Evolutionary conservation across 139 green algal genomes (phyloP).

Genomic region (Micractinium conductrix): DNA sequence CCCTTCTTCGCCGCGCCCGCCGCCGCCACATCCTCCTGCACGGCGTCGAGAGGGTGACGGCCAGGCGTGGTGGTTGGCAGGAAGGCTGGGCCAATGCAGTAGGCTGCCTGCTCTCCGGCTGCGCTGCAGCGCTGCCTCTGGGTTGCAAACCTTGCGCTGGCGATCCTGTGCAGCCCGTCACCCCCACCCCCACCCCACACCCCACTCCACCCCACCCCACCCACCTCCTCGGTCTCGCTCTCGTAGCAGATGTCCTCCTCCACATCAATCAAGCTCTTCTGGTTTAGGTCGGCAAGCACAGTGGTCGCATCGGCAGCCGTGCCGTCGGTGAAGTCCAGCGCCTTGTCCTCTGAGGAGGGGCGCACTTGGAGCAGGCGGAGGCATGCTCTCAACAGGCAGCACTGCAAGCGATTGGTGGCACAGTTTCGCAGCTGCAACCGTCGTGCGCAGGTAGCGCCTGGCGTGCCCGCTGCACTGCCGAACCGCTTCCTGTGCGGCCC

Average conservation of each 20-base stretch:
- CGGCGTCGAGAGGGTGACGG: background rate
- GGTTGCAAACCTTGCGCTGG: too few species aligned
- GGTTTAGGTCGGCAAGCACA: constrained; percentile 26
- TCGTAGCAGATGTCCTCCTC: constrained; percentile 46
- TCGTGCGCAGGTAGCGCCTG: too few species aligned
- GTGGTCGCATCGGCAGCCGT: background rate
- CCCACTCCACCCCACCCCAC: too few species aligned
- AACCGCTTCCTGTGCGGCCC: too few species aligned
- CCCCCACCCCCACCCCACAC: too few species aligned
- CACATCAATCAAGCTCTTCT: constrained; percentile 56
- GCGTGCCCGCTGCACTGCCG: too few species aligned
- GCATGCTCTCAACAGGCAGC: background rate
- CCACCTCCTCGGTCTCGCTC: constrained; percentile 44
- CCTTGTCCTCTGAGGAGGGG: constrained; percentile 20
- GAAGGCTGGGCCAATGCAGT: background rate
- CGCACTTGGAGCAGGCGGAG: background rate
- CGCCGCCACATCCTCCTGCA: constrained; percentile 3
- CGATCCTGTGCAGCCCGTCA: too few species aligned
- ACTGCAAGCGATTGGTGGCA: too few species aligned
- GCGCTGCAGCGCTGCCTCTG: background rate
- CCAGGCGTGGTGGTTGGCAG: too few species aligned
- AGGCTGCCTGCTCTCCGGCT: background rate
- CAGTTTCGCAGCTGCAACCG: too few species aligned
- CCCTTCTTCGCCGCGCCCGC: constrained; percentile 22
- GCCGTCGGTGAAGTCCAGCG: constrained; percentile 58